Conservation (phyloP, 208 protist genomes). For the Phytomonas francai region DNA sequence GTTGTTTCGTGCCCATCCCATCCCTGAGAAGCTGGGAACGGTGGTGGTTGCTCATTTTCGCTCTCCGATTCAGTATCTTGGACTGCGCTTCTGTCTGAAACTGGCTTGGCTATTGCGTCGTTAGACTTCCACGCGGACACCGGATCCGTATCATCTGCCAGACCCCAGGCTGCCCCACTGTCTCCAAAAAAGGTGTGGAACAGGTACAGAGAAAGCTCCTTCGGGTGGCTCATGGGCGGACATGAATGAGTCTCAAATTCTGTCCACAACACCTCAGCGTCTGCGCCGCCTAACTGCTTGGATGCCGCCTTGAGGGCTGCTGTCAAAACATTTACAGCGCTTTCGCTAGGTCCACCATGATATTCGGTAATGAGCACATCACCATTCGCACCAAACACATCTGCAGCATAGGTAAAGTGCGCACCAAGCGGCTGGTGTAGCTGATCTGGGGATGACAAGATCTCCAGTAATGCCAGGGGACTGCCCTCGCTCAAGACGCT, state of each 20-base stretch:
- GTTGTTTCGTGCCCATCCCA: conserved; percentile 3
- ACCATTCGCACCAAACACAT: conserved; percentile 55
- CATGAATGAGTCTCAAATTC: conserved; percentile 72
- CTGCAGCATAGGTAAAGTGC: conserved; percentile 40
- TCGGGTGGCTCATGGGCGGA: conserved; percentile 20
- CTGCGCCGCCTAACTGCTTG: conserved; percentile 39
- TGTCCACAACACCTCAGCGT: conserved; percentile 69
- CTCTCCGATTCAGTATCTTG: not conserved
- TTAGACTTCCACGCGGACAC: not conserved
- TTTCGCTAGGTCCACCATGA: conserved; percentile 24
- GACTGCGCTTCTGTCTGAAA: not conserved
- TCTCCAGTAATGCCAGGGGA: not conserved
- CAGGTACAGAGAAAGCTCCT: conserved; percentile 51
- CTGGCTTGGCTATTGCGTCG: not conserved
- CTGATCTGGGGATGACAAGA: conserved; percentile 14
- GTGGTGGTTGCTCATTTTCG: not conserved
- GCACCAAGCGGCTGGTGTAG: conserved; percentile 29
- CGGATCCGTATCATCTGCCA: not conserved
- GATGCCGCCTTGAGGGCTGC: conserved; percentile 63
- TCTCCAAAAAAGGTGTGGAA: conserved; percentile 66
- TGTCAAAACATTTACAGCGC: conserved; percentile 57
- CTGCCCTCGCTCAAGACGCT: not conserved
- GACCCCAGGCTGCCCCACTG: not conserved
- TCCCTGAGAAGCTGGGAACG: not conserved
- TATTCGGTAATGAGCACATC: conserved; percentile 68